Evolutionary conservation across 2,329 filamentous ascomycete species (phyloP), one percentile per base, ranked within the genome.

Genomic region (Paradendryphiella salina): DNA sequence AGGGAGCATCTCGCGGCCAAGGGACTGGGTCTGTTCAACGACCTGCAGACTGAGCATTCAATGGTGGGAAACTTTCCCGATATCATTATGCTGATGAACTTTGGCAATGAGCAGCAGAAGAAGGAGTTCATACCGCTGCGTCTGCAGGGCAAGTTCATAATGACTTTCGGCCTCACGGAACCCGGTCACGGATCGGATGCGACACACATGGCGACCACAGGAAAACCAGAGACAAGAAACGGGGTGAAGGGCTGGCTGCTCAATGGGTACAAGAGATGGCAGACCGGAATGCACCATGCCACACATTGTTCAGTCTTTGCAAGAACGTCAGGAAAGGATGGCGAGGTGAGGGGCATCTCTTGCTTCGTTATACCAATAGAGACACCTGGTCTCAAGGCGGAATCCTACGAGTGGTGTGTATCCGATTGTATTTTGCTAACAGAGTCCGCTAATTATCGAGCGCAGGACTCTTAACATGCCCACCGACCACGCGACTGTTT

Each of bases 221-320:
- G 80, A 1, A 70, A 59, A 26, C 75, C 72, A 18, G 75, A 77
- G 58, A 75, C 61, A 10, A 73, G 71, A 3, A 73, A 77, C 39
- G 79, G 78, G 0, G 71, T 73, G 4, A 64, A 74, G 1, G 79
- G 78, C 5, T 85, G 77, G 73, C 39, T 80, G 58, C 78, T 86
- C 59, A 80, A 80, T 38, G 84, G 83, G 3, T 75, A 73, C 39
- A 86, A 87, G 73, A 84, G 82, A 69, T 87, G 84, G 84, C 84
- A 86, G 74, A 85, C 82, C 1, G 83, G 83, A 2, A 83, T 84
- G 69, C 83, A 86, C 61, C 73, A 73, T 50, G 83, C 82, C 15
- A 85, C 83, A 2, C 83, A 86, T 67, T 82, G 82, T 62, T 78
- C 85, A 23, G 72, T 85, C 32, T 86, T 86, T 59, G 83, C 83